Evolutionary conservation across 768 basidiomycete genomes (phyloP), one percentile per base, ranked within the genome.

Genomic region (Sporobolomyces phaffii): DNA sequence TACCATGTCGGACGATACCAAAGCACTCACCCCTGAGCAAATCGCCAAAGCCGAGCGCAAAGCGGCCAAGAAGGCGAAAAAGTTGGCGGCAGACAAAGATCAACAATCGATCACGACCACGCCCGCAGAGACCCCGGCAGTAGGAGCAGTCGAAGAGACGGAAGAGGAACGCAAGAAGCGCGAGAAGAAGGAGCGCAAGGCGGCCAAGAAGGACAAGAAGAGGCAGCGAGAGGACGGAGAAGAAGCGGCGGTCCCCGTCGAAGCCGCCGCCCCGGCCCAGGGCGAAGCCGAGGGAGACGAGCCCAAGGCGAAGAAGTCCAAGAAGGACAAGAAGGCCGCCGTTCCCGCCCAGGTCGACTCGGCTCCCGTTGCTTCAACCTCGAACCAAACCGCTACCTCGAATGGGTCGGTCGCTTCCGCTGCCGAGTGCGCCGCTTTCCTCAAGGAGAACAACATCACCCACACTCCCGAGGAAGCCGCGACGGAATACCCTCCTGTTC

Each of bases 361-460:
- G 18, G 59, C 71, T 7, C 54, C 57, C 17, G 22, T 53, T 24
- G 60, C 65, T 44, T 54, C 72, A 29, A 50, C 77, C 20, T 69
- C 70, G 17, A 74, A 78, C 61, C 71, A 77, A 3, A 22, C 58
- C 57, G 69, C 74, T 22, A 51, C 78, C 38, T 71, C 79, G 18
- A 41, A 71, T 26, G 71, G 78, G 1, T 67, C 80, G 0, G 74
- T 75, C n/a, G 65, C 72, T 3, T 74, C 77, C 53, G 69, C 77
- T 4, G 69, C 77, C 26, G 85, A 85, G 44, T 80, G 83, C 26
- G 80, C 82, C 20, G 82, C 81, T 2, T 98, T 87, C 81, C 81
- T 96, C 26, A 73, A 78, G 29, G 84, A 84, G 68, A 85, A 97
- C 77, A 81, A 82, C 14, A 84, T 96, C 72, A 87, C 86, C 15